Evolutionary conservation across 2,329 filamentous ascomycete genomes (phyloP).

Genomic region (Sphaerulina vaccinii): DNA sequence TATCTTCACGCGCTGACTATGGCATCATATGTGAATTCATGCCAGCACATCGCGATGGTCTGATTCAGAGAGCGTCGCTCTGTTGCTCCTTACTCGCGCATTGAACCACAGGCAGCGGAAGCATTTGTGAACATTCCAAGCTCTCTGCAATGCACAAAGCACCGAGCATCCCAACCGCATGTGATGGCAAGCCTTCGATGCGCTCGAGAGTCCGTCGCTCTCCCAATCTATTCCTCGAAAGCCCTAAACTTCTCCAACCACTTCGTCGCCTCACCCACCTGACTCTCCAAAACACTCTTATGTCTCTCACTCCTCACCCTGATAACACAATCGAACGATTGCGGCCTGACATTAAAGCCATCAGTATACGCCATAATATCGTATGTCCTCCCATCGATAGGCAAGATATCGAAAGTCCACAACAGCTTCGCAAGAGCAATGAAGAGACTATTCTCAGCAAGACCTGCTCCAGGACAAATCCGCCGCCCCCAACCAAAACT

Average conservation of each 20-base stretch:
- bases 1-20: too few species aligned
- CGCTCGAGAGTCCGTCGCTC: not conserved
- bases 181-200: too few species aligned
- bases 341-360: not conserved
- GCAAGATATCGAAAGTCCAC: constrained; percentile 47
- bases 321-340: not conserved
- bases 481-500: constrained; percentile 50
- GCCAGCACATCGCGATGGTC: too few species aligned
- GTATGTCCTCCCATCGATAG: constrained; percentile 27
- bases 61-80: too few species aligned
- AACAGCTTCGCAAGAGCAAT: constrained; percentile 40
- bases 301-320: not conserved
- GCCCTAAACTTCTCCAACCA: not conserved
- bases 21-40: too few species aligned
- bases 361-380: not conserved
- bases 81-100: too few species aligned
- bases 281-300: not conserved
- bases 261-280: not conserved
- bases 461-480: constrained; percentile 52
- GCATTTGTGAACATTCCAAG: too few species aligned
- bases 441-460: constrained; percentile 51
- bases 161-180: too few species aligned
- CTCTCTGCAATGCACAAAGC: too few species aligned
- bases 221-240: not conserved
- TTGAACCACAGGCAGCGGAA: too few species aligned